Percentiles rank a stretch among this genome's conserved stretches.
Conservation (phyloP, 148 eudicot species). For the Bassia scoparia region DNA sequence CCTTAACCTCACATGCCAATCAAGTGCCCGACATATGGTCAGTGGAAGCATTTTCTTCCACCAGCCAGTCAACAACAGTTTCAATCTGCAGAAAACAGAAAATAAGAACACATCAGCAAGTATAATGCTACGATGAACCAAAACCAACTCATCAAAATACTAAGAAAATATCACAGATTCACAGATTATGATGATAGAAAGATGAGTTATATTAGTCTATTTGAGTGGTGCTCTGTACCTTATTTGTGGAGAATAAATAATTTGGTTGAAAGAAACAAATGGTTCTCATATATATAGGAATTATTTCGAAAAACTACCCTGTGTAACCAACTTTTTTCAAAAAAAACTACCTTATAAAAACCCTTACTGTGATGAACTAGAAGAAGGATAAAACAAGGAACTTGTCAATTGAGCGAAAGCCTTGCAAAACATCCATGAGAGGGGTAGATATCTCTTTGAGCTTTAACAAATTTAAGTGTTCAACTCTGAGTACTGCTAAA, state of each 20-base stretch:
- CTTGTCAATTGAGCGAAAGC: background rate
- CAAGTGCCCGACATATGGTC: conserved; percentile 64
- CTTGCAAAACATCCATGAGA: background rate
- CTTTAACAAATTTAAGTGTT: background rate
- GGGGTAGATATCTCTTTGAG: background rate
- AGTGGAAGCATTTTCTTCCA: conserved; percentile 68
- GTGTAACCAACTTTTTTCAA: too few species aligned
- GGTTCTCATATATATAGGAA: too few species aligned
- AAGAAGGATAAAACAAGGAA: background rate
- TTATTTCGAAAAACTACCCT: too few species aligned
- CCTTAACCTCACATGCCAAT: conserved; percentile 80
- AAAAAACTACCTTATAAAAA: too few species aligned
- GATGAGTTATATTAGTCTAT: too few species aligned
- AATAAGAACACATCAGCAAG: background rate
- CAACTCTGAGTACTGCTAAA: conserved; percentile 1
- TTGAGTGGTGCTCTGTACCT: too few species aligned
- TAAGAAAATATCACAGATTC: background rate
- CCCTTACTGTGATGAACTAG: background rate
- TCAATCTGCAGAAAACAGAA: conserved; percentile 62
- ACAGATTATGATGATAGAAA: too few species aligned
- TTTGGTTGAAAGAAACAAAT: too few species aligned
- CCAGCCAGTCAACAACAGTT: conserved; percentile 87
- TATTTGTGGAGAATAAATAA: too few species aligned
- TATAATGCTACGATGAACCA: background rate
- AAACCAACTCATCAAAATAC: background rate